Evolutionary conservation across 2,329 filamentous ascomycete genomes (phyloP).

Genomic region (Exophiala dermatitidis): DNA sequence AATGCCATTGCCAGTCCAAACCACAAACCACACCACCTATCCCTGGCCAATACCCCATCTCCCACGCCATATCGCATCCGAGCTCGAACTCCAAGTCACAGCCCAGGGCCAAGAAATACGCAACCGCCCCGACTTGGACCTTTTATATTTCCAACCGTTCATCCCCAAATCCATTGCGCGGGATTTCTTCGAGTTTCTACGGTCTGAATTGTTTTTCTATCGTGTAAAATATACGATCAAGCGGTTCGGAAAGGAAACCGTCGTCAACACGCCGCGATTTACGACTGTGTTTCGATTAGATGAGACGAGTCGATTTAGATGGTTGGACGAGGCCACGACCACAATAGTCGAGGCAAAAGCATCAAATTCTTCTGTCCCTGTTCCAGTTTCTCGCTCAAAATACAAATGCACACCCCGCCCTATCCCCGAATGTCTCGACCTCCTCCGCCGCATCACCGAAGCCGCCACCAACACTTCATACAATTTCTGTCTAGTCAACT

Average conservation of each 20-base stretch:
- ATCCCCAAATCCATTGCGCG: constrained; percentile 51
- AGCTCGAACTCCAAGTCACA: constrained; percentile 32
- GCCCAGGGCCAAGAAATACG: constrained; percentile 54
- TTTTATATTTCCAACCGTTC: constrained; percentile 70
- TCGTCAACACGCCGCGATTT: constrained; percentile 56
- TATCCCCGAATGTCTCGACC: constrained; percentile 62
- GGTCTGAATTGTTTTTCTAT: constrained; percentile 66
- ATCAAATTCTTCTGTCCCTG: too few species aligned
- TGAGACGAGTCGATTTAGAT: constrained; percentile 56
- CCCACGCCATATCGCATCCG: constrained; percentile 38
- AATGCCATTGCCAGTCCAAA: background rate
- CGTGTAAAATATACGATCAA: constrained; percentile 67
- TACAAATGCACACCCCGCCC: constrained; percentile 60
- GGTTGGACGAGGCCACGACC: too few species aligned
- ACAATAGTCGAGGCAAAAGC: constrained; percentile 5
- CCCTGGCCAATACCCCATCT: constrained; percentile 47
- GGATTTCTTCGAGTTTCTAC: constrained; percentile 62
- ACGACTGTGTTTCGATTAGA: constrained; percentile 57
- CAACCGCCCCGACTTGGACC: constrained; percentile 62
- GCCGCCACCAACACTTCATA: constrained; percentile 58
- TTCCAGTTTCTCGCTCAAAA: too few species aligned
- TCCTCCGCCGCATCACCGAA: constrained; percentile 57
- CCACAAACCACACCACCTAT: constrained; percentile 45
- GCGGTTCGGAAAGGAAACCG: constrained; percentile 55
- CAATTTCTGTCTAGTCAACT: constrained; percentile 77